Evolutionary conservation across 495 filamentous ascomycete genomes (phyloP), one percentile per base, ranked within the genome.

Genomic region (Gamarada debralockiae): DNA sequence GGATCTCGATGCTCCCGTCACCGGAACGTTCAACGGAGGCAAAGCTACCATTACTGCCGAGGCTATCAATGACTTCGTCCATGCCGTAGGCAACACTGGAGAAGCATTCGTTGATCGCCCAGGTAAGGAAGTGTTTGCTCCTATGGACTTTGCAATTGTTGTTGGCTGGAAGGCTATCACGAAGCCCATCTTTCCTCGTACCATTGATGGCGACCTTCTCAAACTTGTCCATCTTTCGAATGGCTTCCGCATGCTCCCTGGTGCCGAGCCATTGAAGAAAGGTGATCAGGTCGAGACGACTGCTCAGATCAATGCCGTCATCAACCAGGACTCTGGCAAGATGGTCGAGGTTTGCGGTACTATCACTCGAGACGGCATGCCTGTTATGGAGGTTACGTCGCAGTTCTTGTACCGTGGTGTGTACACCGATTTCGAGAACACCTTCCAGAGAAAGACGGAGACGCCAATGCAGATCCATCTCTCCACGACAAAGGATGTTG

Each of bases 291-390:
- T 99, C 14, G 85, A 89, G 53, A 97, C 95, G 0, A 96, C 89
- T 44, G 95, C 93, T 47, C 90, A 92, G 67, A 89, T 97, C 73
- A 97, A 97, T 62, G 90, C 93, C 17, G 91, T 99, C 51, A 86
- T 99, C 76, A 97, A 97, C 69, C 90, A 97, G 63, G 91, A 95
- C 29, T 92, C 93, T 37, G 93, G 93, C 44, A 99, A 99, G 79
- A 96, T 97, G 90, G 93, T 99, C 8, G 95, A 97, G 70, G 91
- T 99, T 18, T 95, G 92, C 64, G 93, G 93, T 52, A 97, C 93
- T 6, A 96, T 98, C 62, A 86, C 82, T 48, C 83, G 95, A 18
- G 82, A 95, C 37, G 88, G 90, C 45, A 63, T 86, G 58, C 77
- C 89, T n/a, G 90, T 97, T 53, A 98, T 98, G 95, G 90, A 97